Base-by-base conservation (phyloP, 177 flowering plant species). In the Vitis hybrid region DNA sequence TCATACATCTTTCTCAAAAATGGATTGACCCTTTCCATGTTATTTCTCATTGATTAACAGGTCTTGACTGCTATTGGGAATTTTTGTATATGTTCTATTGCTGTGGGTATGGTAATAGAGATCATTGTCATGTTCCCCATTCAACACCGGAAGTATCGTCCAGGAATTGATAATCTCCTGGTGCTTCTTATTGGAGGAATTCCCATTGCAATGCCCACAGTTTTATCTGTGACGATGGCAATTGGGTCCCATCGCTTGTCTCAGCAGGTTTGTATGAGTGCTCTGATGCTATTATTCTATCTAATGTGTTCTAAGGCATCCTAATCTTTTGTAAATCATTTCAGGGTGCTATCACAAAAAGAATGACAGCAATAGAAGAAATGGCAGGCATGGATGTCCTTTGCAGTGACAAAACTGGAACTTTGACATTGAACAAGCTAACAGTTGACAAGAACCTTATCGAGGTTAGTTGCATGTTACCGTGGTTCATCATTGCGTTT, bases 361-460 rank as follows among this genome's bases (percentile, higher is more conserved):
- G 91, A 79, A 85, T 87, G 91, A 87, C 89, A 27, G 89, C 91
- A 1, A 85, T 87, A 15, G 89, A 87, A 74, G 91, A 85, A 77
- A 84, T 86, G 90, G 90, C 90, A 15, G 88, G 88, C 19, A 83
- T 85, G 90, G 90, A 87, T 76, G 90, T 87, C 9, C 83, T 85
- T 35, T 87, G 90, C 77, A 81, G 88, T 75, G 87, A 87, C 69
- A 87, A 85, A 78, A 85, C 88, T 46, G 90, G 88, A 63, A 87
- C 90, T 46, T 65, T 87, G 70, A 87, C 90, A 12, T 69, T 87
- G 61, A 85, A 87, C 73, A 81, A 83, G 66, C 84, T 86, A 3
- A 21, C 83, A 0, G 84, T 87, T 73, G 90, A 87, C 79, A 82
- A 75, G 69, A 87, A 65, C 64, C 81, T 85, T 13, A 80, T 87